Evolutionary conservation across 805 yeast genomes (phyloP), one percentile per base, ranked within the genome.

Genomic region (Danielia oregonensis): DNA sequence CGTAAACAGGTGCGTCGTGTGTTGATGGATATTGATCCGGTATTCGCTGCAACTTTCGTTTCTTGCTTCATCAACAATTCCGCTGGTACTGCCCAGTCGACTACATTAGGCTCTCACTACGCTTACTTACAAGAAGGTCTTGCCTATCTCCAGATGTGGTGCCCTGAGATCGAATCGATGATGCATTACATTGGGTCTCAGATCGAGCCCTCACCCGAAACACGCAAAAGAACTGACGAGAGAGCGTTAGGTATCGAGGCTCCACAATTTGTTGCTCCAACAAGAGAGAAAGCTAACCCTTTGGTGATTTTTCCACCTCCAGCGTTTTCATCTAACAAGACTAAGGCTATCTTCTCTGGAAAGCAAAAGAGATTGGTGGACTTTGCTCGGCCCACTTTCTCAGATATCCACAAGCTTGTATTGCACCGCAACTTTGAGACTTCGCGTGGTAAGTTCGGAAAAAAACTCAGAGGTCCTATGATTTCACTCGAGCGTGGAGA

Each of bases 251-350:
- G n/a, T n/a, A 6, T 31, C 15, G 24, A 12, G 13, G 16, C 18
- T 8, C n/a, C n/a, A n/a, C n/a, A n/a, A n/a, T n/a, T n/a, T n/a
- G n/a, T n/a, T n/a, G 33, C 22, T 15, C 24, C 24, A 7, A 23
- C 13, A n/a, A 31, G 17, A 21, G 26, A n/a, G 18, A 41, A 29
- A 13, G 28, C 56, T 6, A 62, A 61, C 37, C 68, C 70, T 1
- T 24, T 35, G 22, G 61, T 54, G 2, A 34, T 44, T 3, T 60
- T 61, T 29, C 67, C 69, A 6, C 62, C 63, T 2, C 49, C 58
- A 5, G 44, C 52, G 5, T 38, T 48, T 10, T 48, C 58, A 7
- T 44, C 44, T 21, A 54, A 46, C 29, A 55, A 53, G 32, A 45
- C 54, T 4, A 39, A 45, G 24, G 58, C 58, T 4, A 43, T 51